Evolutionary conservation across 2,329 filamentous ascomycete genomes (phyloP), one percentile per base, ranked within the genome.

Genomic region (Apiospora marii): DNA sequence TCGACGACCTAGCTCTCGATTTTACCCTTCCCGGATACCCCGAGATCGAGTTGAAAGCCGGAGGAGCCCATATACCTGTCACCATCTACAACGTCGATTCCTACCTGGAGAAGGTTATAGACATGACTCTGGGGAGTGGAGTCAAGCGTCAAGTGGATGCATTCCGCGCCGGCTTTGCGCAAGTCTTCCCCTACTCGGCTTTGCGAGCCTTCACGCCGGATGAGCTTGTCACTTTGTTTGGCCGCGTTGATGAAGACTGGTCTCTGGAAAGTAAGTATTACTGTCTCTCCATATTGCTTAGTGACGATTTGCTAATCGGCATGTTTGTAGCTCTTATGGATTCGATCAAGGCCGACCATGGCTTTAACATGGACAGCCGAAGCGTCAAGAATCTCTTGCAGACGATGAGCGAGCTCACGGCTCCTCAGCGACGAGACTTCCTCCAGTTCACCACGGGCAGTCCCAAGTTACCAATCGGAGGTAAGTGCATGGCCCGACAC

Each of bases 401-500:
- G 79, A 92, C 92, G 13, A 98, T 99, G 96, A 98, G 95, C 81
- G 93, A 97, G 80, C 88, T 98, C 71, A 89, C 89, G 10, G 83
- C 88, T 1, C 83, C 91, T 64, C 90, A 97, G 80, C 93, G 95
- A 73, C 92, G 96, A 61, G 95, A 98, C 79, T 99, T 99, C 84
- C 86, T 99, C 77, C 96, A 99, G 80, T 99, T 99, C 82, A 96
- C 97, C 43, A 98, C 96, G 71, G 96, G 96, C 77, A 99, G 96
- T 81, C 96, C 96, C 72, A 98, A 98, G 84, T 92, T 99, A 76
- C 96, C 96, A 0, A 99, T 99, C 81, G 96, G 96, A 87, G 96
- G 96, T 97, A 89, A 80, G 92, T 86, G 24, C 49, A 53, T 49
- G 41, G 22, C 12, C 14, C n/a, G 58, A 41, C 34, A 7, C 34